Percentiles rank a stretch among this genome's conserved stretches.
Evolutionary conservation across 163 green algal genomes (phyloP).

Genomic region (Chlamydomonas reinhardtii): DNA sequence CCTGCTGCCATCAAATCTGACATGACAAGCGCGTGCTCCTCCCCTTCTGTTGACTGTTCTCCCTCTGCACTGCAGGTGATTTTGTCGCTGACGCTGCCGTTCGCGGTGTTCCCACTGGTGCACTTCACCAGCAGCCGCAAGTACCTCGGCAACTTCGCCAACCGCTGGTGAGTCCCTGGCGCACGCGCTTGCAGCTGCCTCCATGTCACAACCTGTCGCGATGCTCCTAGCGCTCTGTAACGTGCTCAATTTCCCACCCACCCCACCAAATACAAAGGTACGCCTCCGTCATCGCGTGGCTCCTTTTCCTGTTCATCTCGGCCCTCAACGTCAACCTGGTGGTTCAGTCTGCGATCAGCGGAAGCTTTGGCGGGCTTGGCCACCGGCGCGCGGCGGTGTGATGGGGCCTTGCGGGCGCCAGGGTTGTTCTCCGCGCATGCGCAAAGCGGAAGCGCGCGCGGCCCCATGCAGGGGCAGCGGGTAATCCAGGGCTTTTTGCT

Average conservation of each 20-base stretch:
- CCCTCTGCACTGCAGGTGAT: slow-evolving; percentile 52
- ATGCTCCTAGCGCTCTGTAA: too few species aligned
- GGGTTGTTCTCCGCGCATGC: too few species aligned
- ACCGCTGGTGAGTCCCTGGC: slow-evolving; percentile 27
- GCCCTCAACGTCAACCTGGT: slow-evolving; percentile 74
- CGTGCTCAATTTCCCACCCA: not conserved
- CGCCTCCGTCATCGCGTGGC: slow-evolving; percentile 24
- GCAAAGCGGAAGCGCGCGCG: too few species aligned
- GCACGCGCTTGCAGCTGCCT: too few species aligned
- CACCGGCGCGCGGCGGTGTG: not conserved
- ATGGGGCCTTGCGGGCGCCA: not conserved
- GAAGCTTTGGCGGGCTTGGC: slow-evolving; percentile 20
- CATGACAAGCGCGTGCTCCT: too few species aligned
- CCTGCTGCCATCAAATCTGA: too few species aligned
- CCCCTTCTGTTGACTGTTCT: too few species aligned
- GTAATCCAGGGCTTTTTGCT: too few species aligned
- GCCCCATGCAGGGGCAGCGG: too few species aligned
- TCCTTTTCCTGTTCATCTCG: slow-evolving; percentile 61
- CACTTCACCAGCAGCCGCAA: slow-evolving; percentile 65
- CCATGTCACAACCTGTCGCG: too few species aligned
- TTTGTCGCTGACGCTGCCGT: slow-evolving; percentile 68
- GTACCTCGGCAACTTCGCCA: slow-evolving; percentile 63
- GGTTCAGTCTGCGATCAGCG: slow-evolving; percentile 39
- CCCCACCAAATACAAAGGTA: not conserved
- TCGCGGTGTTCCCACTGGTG: slow-evolving; percentile 72